Conservation (phyloP, 371 early-diverging fungal species). For the Actinomortierella wolfii region DNA sequence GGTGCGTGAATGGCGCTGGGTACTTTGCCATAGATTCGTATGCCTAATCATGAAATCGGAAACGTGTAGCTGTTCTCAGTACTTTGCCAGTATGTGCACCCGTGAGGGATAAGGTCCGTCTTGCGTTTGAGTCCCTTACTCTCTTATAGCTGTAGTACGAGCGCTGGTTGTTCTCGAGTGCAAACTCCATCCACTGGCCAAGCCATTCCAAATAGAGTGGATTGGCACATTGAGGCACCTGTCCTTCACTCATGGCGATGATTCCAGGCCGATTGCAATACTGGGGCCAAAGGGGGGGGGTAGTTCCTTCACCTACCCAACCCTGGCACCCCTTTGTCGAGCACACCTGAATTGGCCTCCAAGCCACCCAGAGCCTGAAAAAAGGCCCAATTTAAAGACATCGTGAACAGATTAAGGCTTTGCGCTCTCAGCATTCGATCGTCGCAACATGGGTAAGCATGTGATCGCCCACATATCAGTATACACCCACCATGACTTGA, state of each 20-base stretch:
- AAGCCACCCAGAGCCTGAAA: no score
- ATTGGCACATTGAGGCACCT: conserved; percentile 54
- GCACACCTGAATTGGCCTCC: no score
- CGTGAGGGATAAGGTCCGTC: no score
- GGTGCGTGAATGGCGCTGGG: conserved; percentile 57
- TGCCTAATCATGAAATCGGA: conserved; percentile 51
- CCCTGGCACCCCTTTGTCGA: no score
- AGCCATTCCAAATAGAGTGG: conserved; percentile 67
- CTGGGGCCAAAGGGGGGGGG: no score
- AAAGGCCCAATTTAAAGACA: no score
- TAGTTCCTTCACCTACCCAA: no score
- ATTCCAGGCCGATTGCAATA: no score
- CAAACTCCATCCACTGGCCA: conserved; percentile 62
- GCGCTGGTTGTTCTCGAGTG: conserved; percentile 45
- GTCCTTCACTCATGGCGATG: no score
- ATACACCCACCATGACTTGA: not conserved
- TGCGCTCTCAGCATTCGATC: not conserved
- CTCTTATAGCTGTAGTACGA: conserved; percentile 60
- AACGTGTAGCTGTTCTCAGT: not conserved
- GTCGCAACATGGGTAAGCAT: conserved; percentile 1
- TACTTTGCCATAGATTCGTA: conserved; percentile 64
- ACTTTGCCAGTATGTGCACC: no score
- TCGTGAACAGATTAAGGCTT: no score
- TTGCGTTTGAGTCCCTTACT: conserved; percentile 39
- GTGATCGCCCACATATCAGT: not conserved